A percentile compares a stretch with the other conserved stretches of the same genome.
These are phyloP conservation scores for Lactarius indigo DNA, from an alignment of 768 basidiomycete species.

Conservation along the genomic window DNA sequence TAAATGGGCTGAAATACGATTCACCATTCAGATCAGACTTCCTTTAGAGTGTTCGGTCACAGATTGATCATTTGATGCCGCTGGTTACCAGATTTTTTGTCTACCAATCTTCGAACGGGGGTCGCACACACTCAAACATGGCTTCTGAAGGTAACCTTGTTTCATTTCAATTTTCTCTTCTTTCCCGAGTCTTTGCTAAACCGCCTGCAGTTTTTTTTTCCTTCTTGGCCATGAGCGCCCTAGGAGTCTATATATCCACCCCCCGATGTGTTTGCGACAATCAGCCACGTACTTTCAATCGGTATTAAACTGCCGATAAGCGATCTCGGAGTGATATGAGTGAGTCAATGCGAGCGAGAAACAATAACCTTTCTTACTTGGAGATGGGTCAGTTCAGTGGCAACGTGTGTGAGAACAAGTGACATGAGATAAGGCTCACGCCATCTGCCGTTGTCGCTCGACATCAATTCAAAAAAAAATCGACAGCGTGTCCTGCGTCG, in stretches of 20 bases:
- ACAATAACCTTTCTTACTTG: conserved; percentile 12
- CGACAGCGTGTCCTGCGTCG: conserved; percentile 6
- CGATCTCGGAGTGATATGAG: background rate
- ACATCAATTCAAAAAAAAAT: conserved; percentile 8
- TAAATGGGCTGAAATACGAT: background rate
- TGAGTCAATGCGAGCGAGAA: background rate
- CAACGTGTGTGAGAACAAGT: background rate
- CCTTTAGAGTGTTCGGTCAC: background rate
- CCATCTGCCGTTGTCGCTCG: background rate
- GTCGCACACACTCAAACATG: background rate
- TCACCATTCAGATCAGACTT: background rate
- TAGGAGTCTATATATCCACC: background rate
- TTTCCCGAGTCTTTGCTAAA: background rate
- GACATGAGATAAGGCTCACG: background rate
- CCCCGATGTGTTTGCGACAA: background rate
- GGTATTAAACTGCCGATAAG: background rate
- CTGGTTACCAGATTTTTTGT: background rate
- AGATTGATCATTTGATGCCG: background rate
- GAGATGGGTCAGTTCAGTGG: background rate
- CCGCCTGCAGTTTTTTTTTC: background rate
- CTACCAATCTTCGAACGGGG: background rate
- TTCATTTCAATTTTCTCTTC: background rate
- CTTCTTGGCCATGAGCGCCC: background rate
- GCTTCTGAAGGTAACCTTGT: background rate
- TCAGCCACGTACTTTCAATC: background rate